These are phyloP conservation scores for Aquanectria penicillioides DNA, from an alignment of 2,329 filamentous ascomycete species.

Conservation along the genomic window DNA sequence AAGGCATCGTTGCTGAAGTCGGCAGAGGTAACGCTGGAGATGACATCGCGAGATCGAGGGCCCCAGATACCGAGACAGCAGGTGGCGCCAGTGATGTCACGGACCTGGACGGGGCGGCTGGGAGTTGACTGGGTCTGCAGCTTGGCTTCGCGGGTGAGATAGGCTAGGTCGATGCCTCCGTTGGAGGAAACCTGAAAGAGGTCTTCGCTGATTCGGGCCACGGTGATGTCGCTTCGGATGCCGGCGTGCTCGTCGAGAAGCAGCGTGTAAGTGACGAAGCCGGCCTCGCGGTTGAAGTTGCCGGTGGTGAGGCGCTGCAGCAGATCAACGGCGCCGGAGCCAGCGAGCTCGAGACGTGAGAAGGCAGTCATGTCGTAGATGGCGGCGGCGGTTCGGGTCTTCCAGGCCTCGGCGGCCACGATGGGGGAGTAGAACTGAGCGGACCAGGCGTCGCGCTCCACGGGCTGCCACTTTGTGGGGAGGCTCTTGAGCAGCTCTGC, in stretches of 20 bases:
- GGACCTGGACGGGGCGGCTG: slow-evolving; percentile 58
- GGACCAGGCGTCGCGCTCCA: slow-evolving; percentile 68
- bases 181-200: slow-evolving; percentile 67
- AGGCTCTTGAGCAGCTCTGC: slow-evolving; percentile 59
- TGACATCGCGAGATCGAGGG: slow-evolving; percentile 62
- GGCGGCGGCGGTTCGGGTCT: slow-evolving; percentile 69
- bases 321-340: slow-evolving; percentile 64
- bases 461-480: slow-evolving; percentile 63
- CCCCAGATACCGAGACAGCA: slow-evolving; percentile 73
- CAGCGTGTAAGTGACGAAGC: slow-evolving; percentile 65
- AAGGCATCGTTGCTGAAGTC: slow-evolving; percentile 59
- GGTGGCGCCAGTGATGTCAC: slow-evolving; percentile 68
- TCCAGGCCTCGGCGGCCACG: slow-evolving; percentile 70
- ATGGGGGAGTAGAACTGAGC: slow-evolving; percentile 66
- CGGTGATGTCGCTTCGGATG: slow-evolving; percentile 66
- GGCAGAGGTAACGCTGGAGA: slow-evolving; percentile 56
- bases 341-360: slow-evolving; percentile 66
- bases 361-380: slow-evolving; percentile 72
- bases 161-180: slow-evolving; percentile 62
- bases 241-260: slow-evolving; percentile 64
- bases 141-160: slow-evolving; percentile 63
- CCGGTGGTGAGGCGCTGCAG: slow-evolving; percentile 64
- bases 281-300: slow-evolving; percentile 57
- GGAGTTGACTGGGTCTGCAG: slow-evolving; percentile 54
- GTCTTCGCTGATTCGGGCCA: slow-evolving; percentile 60